Percentiles rank a stretch among this genome's conserved stretches.
Evolutionary conservation across 495 filamentous ascomycete genomes (phyloP).

Genomic region (Trichoderma reesei): DNA sequence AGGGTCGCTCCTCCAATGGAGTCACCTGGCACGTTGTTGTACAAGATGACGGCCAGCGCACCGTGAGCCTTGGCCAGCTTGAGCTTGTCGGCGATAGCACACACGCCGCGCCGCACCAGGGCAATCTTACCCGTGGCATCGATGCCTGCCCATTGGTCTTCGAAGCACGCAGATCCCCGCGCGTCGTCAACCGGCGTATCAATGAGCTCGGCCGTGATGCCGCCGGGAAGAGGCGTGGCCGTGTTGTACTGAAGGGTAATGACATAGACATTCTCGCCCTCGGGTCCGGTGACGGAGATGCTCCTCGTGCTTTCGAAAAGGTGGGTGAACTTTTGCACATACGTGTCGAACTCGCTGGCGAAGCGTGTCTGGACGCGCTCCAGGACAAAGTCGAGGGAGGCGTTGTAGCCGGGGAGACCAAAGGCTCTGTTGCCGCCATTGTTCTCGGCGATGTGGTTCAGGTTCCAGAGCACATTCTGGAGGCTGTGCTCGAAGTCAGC

Average conservation of each 20-base stretch:
- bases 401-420: conserved; percentile 35
- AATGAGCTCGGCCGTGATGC: conserved; percentile 30
- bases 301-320: conserved; percentile 29
- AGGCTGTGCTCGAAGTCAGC: neutral
- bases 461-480: neutral
- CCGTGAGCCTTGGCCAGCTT: conserved; percentile 17
- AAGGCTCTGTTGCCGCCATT: conserved; percentile 41
- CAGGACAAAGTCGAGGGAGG: conserved; percentile 35
- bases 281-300: conserved; percentile 27
- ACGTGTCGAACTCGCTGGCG: conserved; percentile 20
- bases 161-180: conserved; percentile 24
- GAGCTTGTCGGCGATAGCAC: conserved; percentile 25
- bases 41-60: conserved; percentile 24
- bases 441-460: conserved; percentile 28
- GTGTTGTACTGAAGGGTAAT: conserved; percentile 32
- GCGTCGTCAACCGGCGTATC: conserved; percentile 25
- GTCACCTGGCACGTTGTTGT: conserved; percentile 14
- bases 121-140: conserved; percentile 38
- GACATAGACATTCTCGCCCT: conserved; percentile 25
- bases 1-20: conserved; percentile 16
- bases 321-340: conserved; percentile 33
- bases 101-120: conserved; percentile 29
- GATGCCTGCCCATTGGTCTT: conserved; percentile 23
- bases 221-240: conserved; percentile 30
- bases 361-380: conserved; percentile 19